Evolutionary conservation across 1,284 basidiomycete species (phyloP).

Genomic region (Pseudomicrostroma phylloplanum): DNA sequence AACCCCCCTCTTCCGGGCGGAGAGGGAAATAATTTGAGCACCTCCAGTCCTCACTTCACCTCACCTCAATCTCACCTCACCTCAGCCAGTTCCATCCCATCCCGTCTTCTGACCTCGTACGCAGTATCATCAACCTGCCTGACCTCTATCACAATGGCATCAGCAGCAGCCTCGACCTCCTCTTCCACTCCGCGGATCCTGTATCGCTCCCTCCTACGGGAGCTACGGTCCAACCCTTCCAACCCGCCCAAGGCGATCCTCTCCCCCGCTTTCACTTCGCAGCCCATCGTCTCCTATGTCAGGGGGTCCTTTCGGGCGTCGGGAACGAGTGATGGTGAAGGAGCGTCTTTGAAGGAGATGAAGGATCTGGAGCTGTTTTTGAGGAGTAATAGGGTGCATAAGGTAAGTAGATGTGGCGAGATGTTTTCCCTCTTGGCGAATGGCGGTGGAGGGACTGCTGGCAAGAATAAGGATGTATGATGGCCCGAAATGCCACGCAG

Average conservation of each 20-base stretch:
- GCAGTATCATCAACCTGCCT: too few relatives aligned
- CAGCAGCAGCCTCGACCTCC: not conserved
- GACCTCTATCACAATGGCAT: not conserved
- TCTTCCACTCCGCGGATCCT: not conserved
- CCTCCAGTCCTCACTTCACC: too few relatives aligned
- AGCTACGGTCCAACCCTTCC: not conserved
- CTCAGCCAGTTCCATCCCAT: too few relatives aligned
- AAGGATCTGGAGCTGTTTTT: slow-evolving; percentile 1
- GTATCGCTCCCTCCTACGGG: slow-evolving; percentile 5
- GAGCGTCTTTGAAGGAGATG: slow-evolving; percentile 2
- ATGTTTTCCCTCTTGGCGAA: too few relatives aligned
- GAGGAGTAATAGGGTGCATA: slow-evolving; percentile 4
- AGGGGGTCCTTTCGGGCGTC: not conserved
- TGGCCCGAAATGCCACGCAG: too few relatives aligned
- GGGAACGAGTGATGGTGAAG: not conserved
- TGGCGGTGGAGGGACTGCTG: too few relatives aligned
- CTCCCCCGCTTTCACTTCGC: not conserved
- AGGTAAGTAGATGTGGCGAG: not conserved
- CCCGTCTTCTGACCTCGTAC: too few relatives aligned
- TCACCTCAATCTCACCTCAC: too few relatives aligned
- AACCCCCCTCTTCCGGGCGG: too few relatives aligned
- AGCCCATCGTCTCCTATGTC: slow-evolving; percentile 6
- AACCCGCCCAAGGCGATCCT: not conserved
- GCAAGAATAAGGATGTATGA: too few relatives aligned
- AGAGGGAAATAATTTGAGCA: too few relatives aligned